phyloP scores from a whole-genome alignment of 169 alveolate species.

The Cryptosporidium felis region DNA sequence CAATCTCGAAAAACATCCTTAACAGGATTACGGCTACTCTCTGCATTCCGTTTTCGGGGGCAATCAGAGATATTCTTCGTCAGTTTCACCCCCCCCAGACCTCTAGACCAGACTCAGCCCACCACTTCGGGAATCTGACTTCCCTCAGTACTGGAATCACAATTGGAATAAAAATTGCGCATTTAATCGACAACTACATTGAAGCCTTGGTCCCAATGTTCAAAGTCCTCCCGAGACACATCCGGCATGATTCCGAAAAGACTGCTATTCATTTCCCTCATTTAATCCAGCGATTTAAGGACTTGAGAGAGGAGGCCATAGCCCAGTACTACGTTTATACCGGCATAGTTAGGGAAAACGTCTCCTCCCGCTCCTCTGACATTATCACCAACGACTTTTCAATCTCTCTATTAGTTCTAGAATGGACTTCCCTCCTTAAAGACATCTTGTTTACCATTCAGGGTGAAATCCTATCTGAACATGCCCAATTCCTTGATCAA shows the following conservation, averaged over 20 bases:
- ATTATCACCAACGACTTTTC: conserved; percentile 43
- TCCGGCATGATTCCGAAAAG: not conserved
- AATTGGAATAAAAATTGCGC: conserved; percentile 60
- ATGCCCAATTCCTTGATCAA: no score
- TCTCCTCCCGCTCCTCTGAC: not conserved
- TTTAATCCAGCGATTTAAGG: conserved; percentile 46
- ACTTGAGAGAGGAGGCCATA: conserved; percentile 63
- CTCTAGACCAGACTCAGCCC: conserved; percentile 40
- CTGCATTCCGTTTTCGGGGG: conserved; percentile 50
- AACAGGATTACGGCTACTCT: conserved; percentile 16
- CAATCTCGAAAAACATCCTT: conserved; percentile 7
- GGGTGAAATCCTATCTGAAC: not conserved
- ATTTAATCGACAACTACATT: conserved; percentile 31
- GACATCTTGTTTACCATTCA: conserved; percentile 48
- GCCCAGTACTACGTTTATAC: conserved; percentile 66
- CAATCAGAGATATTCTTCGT: conserved; percentile 55
- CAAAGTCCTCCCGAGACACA: conserved; percentile 14
- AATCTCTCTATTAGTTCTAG: conserved; percentile 44
- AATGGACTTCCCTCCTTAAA: conserved; percentile 43
- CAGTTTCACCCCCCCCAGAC: conserved; percentile 62
- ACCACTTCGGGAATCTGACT: conserved; percentile 49
- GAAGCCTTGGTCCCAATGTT: conserved; percentile 16
- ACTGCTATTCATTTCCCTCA: not conserved
- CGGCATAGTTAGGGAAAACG: conserved; percentile 34
- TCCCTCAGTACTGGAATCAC: conserved; percentile 49